Percentiles rank a stretch among this genome's conserved stretches.
Conservation (phyloP, 2,329 filamentous ascomycete genomes). For the Trichoderma asperellum region DNA sequence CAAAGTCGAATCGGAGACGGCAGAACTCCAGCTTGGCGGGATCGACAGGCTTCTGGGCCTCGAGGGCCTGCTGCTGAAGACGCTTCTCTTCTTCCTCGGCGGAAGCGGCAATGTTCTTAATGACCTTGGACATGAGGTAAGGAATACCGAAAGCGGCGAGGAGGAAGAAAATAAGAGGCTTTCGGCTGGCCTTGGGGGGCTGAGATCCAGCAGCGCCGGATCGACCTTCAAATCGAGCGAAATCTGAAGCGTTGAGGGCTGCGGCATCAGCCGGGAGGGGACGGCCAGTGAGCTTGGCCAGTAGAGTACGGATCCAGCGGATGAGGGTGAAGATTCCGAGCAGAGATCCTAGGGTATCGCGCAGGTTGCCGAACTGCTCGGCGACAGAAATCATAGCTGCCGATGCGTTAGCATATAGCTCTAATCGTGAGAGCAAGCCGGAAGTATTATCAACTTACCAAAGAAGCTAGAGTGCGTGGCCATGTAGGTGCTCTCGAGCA, state of each 20-base stretch:
- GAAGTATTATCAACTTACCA: slow-evolving; percentile 59
- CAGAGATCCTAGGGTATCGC: slow-evolving; percentile 90
- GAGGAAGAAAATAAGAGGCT: slow-evolving; percentile 95
- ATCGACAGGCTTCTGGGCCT: slow-evolving; percentile 66
- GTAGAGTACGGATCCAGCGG: slow-evolving; percentile 88
- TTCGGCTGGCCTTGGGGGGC: slow-evolving; percentile 79
- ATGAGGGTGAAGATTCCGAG: slow-evolving; percentile 95
- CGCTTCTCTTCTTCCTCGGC: slow-evolving; percentile 80
- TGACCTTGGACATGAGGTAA: slow-evolving; percentile 96
- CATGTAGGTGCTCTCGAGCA: slow-evolving; percentile 99
- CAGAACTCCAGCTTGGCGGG: slow-evolving; percentile 95
- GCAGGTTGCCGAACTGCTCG: slow-evolving; percentile 92
- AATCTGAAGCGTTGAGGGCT: slow-evolving; percentile 85
- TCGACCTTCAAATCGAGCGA: slow-evolving; percentile 84
- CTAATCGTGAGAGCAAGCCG: neutral
- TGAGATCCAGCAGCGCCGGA: slow-evolving; percentile 64
- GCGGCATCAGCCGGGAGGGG: slow-evolving; percentile 86
- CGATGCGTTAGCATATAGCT: neutral
- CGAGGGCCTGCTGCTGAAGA: slow-evolving; percentile 55
- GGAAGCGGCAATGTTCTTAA: slow-evolving; percentile 78
- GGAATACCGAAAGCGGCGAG: slow-evolving; percentile 92
- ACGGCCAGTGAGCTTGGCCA: slow-evolving; percentile 91
- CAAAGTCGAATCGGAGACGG: slow-evolving; percentile 91
- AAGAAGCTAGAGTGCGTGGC: slow-evolving; percentile 98
- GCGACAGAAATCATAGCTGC: slow-evolving; percentile 96